Evolutionary conservation across 1,139 yeast genomes (phyloP).

Genomic region (Suhomyces maxii): DNA sequence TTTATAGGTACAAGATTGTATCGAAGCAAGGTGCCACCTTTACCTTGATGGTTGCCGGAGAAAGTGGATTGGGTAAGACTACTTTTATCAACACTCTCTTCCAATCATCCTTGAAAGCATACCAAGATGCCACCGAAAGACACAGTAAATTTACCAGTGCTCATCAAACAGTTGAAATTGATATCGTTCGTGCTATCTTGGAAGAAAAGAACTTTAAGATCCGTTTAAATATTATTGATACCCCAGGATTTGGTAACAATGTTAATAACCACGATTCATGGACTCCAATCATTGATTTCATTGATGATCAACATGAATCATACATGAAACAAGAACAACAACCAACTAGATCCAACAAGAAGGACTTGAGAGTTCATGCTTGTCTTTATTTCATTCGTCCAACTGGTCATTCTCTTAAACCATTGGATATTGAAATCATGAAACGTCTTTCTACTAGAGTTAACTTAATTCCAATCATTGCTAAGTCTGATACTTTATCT

Average conservation of each 20-base stretch:
- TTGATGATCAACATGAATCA: slow-evolving; percentile 95
- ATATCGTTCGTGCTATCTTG: slow-evolving; percentile 82
- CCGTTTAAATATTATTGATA: slow-evolving; percentile 86
- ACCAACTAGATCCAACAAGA: slow-evolving; percentile 67
- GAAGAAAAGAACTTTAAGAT: slow-evolving; percentile 90
- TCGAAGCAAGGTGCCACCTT: slow-evolving; percentile 87
- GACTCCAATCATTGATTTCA: slow-evolving; percentile 90
- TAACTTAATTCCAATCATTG: slow-evolving; percentile 91
- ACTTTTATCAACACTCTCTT: slow-evolving; percentile 92
- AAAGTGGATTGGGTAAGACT: slow-evolving; percentile 91
- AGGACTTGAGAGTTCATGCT: slow-evolving; percentile 92
- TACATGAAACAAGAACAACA: slow-evolving; percentile 97
- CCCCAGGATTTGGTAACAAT: slow-evolving; percentile 98
- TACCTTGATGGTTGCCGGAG: slow-evolving; percentile 95
- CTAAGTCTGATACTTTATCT: slow-evolving; percentile 90
- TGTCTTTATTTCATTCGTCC: slow-evolving; percentile 95
- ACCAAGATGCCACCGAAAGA: slow-evolving; percentile 64
- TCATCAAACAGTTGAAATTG: slow-evolving; percentile 88
- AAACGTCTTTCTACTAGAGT: slow-evolving; percentile 84
- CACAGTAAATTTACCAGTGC: slow-evolving; percentile 63
- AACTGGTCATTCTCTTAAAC: slow-evolving; percentile 91
- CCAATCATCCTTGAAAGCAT: slow-evolving; percentile 66
- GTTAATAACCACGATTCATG: slow-evolving; percentile 91
- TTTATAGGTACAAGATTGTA: slow-evolving; percentile 72
- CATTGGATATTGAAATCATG: slow-evolving; percentile 93